Conservation (phyloP, 495 filamentous ascomycete species). For the Daldinia bambusicola region DNA sequence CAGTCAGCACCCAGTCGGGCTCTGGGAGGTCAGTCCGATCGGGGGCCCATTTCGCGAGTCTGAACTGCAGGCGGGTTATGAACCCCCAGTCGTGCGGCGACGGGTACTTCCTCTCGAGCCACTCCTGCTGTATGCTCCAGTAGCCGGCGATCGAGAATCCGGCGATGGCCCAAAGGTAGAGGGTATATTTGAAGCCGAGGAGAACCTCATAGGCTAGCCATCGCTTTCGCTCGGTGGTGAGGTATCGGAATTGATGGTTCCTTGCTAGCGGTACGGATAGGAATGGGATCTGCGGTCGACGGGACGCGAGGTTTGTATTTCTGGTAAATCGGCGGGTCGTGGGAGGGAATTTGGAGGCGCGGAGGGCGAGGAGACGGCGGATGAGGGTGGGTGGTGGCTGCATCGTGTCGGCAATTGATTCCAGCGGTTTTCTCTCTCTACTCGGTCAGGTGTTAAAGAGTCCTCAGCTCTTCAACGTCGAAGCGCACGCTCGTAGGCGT, state of each 20-base stretch:
- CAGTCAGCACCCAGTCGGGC: conserved; percentile 71
- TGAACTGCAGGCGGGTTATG: conserved; percentile 67
- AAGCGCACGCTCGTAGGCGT: not conserved
- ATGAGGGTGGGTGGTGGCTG: conserved; percentile 34
- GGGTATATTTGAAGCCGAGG: conserved; percentile 67
- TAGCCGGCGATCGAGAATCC: conserved; percentile 63
- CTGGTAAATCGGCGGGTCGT: conserved; percentile 32
- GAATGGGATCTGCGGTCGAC: conserved; percentile 83
- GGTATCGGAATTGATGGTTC: conserved; percentile 71
- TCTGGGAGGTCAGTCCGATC: conserved; percentile 60
- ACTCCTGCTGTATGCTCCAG: conserved; percentile 71
- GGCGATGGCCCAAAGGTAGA: conserved; percentile 65
- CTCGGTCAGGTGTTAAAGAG: not conserved
- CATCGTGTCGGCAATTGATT: conserved; percentile 32
- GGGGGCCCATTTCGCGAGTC: conserved; percentile 67
- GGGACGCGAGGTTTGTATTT: conserved; percentile 45
- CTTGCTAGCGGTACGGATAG: conserved; percentile 65
- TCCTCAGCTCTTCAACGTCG: conserved; percentile 12
- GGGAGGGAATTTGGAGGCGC: conserved; percentile 27
- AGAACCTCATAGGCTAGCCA: conserved; percentile 72
- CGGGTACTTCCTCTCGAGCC: conserved; percentile 76
- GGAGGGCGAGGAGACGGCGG: conserved; percentile 39
- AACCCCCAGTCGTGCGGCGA: conserved; percentile 80
- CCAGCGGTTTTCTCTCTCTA: not conserved
- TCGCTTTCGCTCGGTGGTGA: conserved; percentile 79